Evolutionary conservation across 768 basidiomycete species (phyloP), one percentile per base, ranked within the genome.

Genomic region (Boletus rufocinnamomeus): DNA sequence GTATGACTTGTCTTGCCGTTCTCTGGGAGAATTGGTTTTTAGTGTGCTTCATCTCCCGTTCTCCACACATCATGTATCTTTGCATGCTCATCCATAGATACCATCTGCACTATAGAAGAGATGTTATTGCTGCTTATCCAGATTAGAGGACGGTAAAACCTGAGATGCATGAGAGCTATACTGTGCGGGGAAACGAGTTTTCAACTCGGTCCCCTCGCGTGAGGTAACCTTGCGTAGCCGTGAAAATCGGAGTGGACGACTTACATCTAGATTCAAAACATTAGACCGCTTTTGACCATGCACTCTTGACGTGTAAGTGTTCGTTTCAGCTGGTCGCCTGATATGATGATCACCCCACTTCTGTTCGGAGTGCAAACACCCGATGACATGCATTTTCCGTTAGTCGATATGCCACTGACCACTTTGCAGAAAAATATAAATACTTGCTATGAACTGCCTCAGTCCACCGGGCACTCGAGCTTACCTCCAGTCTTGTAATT

Each of bases 1-100:
- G 44, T 50, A 17, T 34, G 27, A n/a, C n/a, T 30, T 6, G 13
- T 32, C 38, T 25, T 41, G 28, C 19, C 14, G 32, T 34, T 47
- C 50, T 19, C 14, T 52, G 16, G 1, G 6, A 30, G 28, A 25
- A 32, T 27, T 10, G 19, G 4, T 47, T 23, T 56, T 17, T 25
- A 38, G 21, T 41, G 11, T 50, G 44, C 50, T 60, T 48, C n/a
- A 43, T 53, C 37, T 49, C 19, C 23, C 19, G 38, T 14, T 65
- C 11, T 25, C 23, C 56, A 56, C 45, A 40, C 8, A 30, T 19
- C 40, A 19, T 55, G 51, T 48, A 52, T n/a, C 34, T 21, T 30
- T 47, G 53, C 50, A 46, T 52, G 37, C 21, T 41, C 40, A 56
- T 23, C n/a, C 32, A 64, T 68, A 61, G 56, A 66, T 53, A 52